These are phyloP conservation scores for Aurifilum marmelostoma DNA, from an alignment of 2,329 filamentous ascomycete species.

Conservation along the genomic window DNA sequence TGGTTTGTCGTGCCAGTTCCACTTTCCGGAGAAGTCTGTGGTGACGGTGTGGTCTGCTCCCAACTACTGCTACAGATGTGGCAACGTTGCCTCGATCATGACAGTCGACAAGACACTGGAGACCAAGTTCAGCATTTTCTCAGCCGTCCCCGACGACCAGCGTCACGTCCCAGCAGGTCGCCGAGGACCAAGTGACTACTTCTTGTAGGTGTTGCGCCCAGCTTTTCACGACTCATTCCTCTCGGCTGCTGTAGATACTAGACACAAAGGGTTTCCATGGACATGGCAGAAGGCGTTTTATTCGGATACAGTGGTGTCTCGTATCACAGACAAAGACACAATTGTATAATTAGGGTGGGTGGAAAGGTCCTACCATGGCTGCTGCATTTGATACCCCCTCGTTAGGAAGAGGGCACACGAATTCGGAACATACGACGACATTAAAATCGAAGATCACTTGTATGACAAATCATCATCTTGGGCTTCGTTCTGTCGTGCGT, in stretches of 20 bases:
- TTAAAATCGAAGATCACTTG: conserved; percentile 19
- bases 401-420: conserved; percentile 26
- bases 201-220: conserved; percentile 52
- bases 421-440: conserved; percentile 22
- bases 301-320: conserved; percentile 25
- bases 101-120: conserved; percentile 83
- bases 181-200: conserved; percentile 71
- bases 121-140: conserved; percentile 91
- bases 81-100: conserved; percentile 97
- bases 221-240: conserved; percentile 9
- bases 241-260: conserved; percentile 26
- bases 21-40: conserved; percentile 92
- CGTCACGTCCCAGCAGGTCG: conserved; percentile 76
- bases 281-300: conserved; percentile 29
- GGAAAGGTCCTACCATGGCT: conserved; percentile 24
- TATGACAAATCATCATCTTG: not conserved
- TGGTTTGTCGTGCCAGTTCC: conserved; percentile 62
- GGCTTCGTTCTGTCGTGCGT: not conserved
- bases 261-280: conserved; percentile 23
- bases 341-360: conserved; percentile 28
- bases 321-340: not conserved
- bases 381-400: conserved; percentile 30
- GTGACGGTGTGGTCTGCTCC: conserved; percentile 98
- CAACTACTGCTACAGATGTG: conserved; percentile 93
- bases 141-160: conserved; percentile 83